phyloP scores from a whole-genome alignment of 2,329 filamentous ascomycete species.

The Byssothecium circinans region DNA sequence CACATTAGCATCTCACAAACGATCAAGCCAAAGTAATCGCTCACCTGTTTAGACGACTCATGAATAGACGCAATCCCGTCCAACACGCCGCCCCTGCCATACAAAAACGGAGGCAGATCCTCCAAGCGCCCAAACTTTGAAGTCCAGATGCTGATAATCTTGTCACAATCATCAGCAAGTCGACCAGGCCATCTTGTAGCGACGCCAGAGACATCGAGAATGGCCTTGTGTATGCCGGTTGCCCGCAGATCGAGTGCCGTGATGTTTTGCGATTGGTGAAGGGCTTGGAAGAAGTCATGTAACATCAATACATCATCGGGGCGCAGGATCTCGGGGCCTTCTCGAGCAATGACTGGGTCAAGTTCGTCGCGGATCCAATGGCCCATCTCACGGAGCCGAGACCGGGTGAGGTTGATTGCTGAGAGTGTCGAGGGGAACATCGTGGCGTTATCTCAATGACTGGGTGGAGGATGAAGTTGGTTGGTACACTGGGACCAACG shows the following conservation, averaged over 20 bases:
- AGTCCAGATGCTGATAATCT: constrained; percentile 45
- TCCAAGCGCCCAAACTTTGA: constrained; percentile 42
- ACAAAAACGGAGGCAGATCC: constrained; percentile 45
- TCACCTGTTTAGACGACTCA: constrained; percentile 44
- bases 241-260: constrained; percentile 42
- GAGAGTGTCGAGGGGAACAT: constrained; percentile 14
- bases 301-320: constrained; percentile 49
- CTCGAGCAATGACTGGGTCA: constrained; percentile 49
- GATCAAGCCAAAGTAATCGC: constrained; percentile 2
- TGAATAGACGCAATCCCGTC: constrained; percentile 44
- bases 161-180: constrained; percentile 50
- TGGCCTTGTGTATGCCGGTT: constrained; percentile 51
- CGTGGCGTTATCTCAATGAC: not conserved
- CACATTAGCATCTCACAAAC: not conserved
- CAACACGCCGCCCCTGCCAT: constrained; percentile 48
- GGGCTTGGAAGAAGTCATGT: constrained; percentile 45
- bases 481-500: no score
- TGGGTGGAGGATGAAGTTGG: not conserved
- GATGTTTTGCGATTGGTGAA: constrained; percentile 27
- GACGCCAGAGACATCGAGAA: constrained; percentile 47
- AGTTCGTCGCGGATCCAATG: constrained; percentile 53
- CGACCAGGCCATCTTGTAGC: constrained; percentile 52
- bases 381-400: constrained; percentile 40
- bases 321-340: constrained; percentile 47
- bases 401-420: constrained; percentile 23